A percentile compares a stretch with the other conserved stretches of the same genome.
Evolutionary conservation across 2,329 filamentous ascomycete genomes (phyloP).

Genomic region (Lizonia empirigonia): DNA sequence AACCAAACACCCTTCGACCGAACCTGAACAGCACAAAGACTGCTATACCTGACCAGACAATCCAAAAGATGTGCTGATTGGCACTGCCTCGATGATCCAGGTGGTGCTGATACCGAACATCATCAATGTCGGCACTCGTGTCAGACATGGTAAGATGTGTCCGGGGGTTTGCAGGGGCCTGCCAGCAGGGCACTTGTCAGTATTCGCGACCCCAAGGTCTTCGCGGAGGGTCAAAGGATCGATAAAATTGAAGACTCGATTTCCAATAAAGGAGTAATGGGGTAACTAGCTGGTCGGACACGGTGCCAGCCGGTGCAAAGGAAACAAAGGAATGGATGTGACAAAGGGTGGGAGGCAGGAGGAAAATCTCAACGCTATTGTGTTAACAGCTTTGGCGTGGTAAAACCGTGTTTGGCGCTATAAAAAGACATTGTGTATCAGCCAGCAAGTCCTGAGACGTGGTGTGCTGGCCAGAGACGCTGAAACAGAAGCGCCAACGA

Average conservation of each 20-base stretch:
- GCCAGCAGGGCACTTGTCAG: slow-evolving; percentile 9
- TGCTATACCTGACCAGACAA: slow-evolving; percentile 24
- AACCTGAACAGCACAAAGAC: slow-evolving; percentile 5
- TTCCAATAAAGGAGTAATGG: neutral
- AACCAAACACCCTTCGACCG: neutral
- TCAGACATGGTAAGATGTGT: slow-evolving; percentile 3
- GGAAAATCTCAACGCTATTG: neutral
- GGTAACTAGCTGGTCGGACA: neutral
- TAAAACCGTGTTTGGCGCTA: slow-evolving; percentile 4
- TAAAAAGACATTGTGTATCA: slow-evolving; percentile 7
- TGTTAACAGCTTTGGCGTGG: slow-evolving; percentile 1
- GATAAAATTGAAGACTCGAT: neutral
- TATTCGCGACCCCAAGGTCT: neutral
- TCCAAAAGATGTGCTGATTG: slow-evolving; percentile 24
- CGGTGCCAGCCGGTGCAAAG: slow-evolving; percentile 1
- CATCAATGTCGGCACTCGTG: slow-evolving; percentile 19
- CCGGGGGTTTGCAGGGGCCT: neutral
- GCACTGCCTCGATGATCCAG: slow-evolving; percentile 26
- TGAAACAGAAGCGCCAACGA: slow-evolving; percentile 8
- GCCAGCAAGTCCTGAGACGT: slow-evolving; percentile 11
- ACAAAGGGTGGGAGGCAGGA: neutral
- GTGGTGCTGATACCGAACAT: slow-evolving; percentile 34
- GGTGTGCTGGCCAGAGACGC: slow-evolving; percentile 2
- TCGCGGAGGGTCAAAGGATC: neutral
- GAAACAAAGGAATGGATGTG: neutral